These are phyloP conservation scores for Klebsormidium nitens DNA, from an alignment of 139 green algal genomes.

Conservation along the genomic window DNA sequence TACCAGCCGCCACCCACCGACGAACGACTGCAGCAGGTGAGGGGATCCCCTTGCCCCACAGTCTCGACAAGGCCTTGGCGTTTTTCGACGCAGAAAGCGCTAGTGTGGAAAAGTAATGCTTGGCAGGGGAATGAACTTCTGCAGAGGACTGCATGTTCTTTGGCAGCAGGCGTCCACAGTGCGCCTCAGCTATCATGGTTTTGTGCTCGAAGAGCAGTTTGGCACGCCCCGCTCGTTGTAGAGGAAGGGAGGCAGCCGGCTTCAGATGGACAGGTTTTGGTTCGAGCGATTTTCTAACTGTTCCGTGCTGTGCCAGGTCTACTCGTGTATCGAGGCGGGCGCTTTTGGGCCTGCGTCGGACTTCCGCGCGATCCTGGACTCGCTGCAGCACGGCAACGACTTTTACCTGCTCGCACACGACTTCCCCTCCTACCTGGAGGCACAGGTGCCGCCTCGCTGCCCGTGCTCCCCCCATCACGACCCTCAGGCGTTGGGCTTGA, in stretches of 20 bases:
- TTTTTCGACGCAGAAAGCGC: too few relatives aligned
- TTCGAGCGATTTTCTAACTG: not conserved
- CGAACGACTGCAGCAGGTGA: conserved; percentile 32
- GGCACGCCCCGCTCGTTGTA: not conserved
- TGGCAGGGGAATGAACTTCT: too few relatives aligned
- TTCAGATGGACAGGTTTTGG: not conserved
- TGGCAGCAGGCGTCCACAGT: too few relatives aligned
- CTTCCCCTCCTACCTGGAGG: conserved; percentile 48
- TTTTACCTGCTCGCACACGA: conserved; percentile 44
- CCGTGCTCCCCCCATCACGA: not conserved
- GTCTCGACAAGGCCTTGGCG: not conserved
- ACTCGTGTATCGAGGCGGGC: conserved; percentile 71
- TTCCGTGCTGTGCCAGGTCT: conserved; percentile 40
- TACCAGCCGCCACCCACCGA: conserved; percentile 28
- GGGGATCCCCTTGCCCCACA: not conserved
- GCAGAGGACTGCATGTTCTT: too few relatives aligned
- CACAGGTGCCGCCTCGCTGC: conserved; percentile 22
- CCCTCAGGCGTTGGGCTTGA: not conserved
- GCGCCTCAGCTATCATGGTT: not conserved
- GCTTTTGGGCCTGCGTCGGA: conserved; percentile 90
- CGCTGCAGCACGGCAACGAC: conserved; percentile 51
- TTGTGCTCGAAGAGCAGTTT: not conserved
- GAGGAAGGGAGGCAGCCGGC: not conserved
- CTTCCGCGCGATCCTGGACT: conserved; percentile 80
- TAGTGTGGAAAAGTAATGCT: too few relatives aligned